phyloP scores from a whole-genome alignment of 1,284 basidiomycete species.

The Erythrobasidium hasegawianum region DNA sequence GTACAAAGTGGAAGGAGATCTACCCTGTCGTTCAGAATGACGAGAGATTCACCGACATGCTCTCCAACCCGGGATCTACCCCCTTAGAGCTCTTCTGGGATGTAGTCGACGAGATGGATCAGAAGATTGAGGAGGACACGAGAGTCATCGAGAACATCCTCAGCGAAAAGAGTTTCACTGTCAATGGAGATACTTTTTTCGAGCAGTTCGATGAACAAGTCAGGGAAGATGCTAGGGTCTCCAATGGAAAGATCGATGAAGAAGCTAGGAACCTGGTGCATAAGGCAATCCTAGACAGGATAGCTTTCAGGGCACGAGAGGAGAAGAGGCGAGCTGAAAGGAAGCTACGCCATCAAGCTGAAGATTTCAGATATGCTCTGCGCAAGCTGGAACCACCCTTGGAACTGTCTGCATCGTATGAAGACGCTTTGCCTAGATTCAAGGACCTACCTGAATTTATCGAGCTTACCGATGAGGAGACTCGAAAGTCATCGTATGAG shows the following conservation, averaged over 20 bases:
- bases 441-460: conserved; percentile 76
- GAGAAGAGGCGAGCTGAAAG: conserved; percentile 77
- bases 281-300: conserved; percentile 65
- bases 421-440: conserved; percentile 72
- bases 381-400: conserved; percentile 79
- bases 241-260: conserved; percentile 26
- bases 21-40: conserved; percentile 73
- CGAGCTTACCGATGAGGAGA: conserved; percentile 73
- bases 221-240: conserved; percentile 17
- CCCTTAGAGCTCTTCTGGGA: conserved; percentile 97
- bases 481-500: conserved; percentile 68
- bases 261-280: conserved; percentile 56
- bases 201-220: conserved; percentile 56
- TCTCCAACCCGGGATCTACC: conserved; percentile 87
- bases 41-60: conserved; percentile 73
- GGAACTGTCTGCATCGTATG: conserved; percentile 68
- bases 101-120: conserved; percentile 76
- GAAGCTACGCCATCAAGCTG: conserved; percentile 77
- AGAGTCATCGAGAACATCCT: conserved; percentile 32
- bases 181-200: conserved; percentile 48
- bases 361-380: conserved; percentile 92
- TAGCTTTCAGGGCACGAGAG: conserved; percentile 63
- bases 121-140: conserved; percentile 69
- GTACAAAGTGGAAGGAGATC: conserved; percentile 85
- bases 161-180: conserved; percentile 46